phyloP scores from a whole-genome alignment of 345 rosid species.

The Ceriops tagal region DNA sequence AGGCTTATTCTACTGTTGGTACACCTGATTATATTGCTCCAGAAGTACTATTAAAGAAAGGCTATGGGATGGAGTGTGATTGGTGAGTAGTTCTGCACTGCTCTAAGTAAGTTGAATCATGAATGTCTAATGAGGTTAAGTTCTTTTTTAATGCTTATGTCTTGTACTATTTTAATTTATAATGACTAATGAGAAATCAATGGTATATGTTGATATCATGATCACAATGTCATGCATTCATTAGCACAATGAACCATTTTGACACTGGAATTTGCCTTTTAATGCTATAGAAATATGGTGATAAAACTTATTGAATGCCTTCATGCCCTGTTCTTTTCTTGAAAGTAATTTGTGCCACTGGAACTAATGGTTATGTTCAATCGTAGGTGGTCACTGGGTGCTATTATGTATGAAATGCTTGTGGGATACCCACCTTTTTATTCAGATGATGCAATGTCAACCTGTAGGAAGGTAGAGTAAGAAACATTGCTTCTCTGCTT shows the following conservation, averaged over 20 bases:
- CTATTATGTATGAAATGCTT: constrained; percentile 95
- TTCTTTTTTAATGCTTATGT: background rate
- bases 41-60: constrained; percentile 91
- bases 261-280: background rate
- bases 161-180: background rate
- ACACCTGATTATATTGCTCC: constrained; percentile 99
- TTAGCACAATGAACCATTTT: too few species aligned
- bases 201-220: background rate
- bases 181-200: background rate
- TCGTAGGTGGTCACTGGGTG: constrained; percentile 96
- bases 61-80: constrained; percentile 97
- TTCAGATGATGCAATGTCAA: constrained; percentile 97
- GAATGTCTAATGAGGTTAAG: background rate
- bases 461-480: constrained; percentile 75
- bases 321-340: constrained; percentile 12
- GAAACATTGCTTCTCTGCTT: background rate
- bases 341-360: background rate
- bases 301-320: constrained; percentile 7
- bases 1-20: constrained; percentile 99
- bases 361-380: constrained; percentile 26
- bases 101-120: background rate
- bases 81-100: constrained; percentile 51
- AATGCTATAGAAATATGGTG: background rate
- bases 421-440: constrained; percentile 96
- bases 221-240: background rate